Evolutionary conservation across 75 land plant species (phyloP).

Genomic region (Cunninghamia lanceolata): DNA sequence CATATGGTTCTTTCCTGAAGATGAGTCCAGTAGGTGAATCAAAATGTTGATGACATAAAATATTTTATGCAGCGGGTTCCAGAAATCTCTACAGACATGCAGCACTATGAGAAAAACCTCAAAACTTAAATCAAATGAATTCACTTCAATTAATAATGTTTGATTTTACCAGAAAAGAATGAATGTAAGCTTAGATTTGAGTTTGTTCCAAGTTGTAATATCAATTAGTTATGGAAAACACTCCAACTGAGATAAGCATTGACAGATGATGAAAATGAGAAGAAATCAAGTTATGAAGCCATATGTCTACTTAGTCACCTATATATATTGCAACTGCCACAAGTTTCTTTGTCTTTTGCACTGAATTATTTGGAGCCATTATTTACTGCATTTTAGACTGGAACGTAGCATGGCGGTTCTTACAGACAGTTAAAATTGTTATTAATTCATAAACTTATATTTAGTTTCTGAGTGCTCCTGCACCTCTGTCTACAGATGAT

Average conservation of each 20-base stretch:
- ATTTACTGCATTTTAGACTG: neutral
- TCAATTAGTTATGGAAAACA: neutral
- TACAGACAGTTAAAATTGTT: neutral
- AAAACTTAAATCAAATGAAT: neutral
- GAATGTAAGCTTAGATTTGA: neutral
- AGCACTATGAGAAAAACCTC: too few relatives aligned
- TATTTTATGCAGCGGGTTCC: too few relatives aligned
- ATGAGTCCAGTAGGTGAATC: too few relatives aligned
- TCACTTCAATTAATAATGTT: neutral
- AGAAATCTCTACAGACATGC: too few relatives aligned
- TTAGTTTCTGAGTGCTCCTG: neutral
- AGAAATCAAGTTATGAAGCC: neutral
- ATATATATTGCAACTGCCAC: neutral
- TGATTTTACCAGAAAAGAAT: neutral
- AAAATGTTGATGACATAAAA: too few relatives aligned
- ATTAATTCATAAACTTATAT: neutral
- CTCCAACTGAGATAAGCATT: neutral
- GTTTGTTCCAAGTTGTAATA: neutral
- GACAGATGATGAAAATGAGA: neutral
- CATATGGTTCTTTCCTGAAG: neutral
- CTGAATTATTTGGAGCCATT: neutral
- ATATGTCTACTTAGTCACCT: neutral
- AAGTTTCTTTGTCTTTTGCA: neutral
- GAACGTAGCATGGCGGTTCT: neutral
- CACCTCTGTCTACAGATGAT: conserved; percentile 17